Base-by-base conservation (phyloP, 768 basidiomycete species). In the Pisolithus orientalis region DNA sequence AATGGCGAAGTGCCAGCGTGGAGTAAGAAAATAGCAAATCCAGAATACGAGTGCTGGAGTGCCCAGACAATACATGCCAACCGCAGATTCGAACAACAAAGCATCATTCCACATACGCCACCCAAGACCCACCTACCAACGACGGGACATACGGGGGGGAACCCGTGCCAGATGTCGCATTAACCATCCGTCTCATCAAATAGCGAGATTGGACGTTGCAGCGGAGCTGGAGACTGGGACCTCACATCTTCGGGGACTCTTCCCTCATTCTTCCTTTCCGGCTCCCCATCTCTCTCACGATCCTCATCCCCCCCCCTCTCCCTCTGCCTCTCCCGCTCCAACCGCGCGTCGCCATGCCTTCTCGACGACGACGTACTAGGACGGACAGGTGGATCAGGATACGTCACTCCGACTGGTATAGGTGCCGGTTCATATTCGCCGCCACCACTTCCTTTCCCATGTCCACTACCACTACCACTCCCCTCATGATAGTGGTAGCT, bases 201-300 rank as follows among this genome's bases (percentile, higher is more conserved):
- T 2, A 69, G 58, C 21, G 66, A 67, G 16, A 67, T 67, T 5
- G 68, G 66, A 11, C 66, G 60, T 43, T 54, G 53, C 0, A 68
- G 57, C 14, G 67, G 53, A 13, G 66, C 68, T 5, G 66, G 68
- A 37, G 66, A 67, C 7, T 39, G 58, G 16, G 57, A 56, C 32
- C 46, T 32, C 34, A 46, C 25, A 10, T 53, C 61, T 17, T 54
- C 60, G 1, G 53, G 53, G 16, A 53, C 52, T 28, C 51, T 62
- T 11, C 13, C 11, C n/a, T 63, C 52, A 5, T 37, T 24, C 21
- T 13, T 38, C 29, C 39, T 29, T 16, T 42, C 28, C n/a, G 16
- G 11, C 9, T 46, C 51, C 11, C 51, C 32, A 1, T 40, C 51
- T 29, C 37, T 21, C 6, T 17, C 51, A 39, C 44, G 17, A 13